Base-by-base conservation (phyloP, 1,284 basidiomycete genomes). In the Fistulinella staudtii region DNA sequence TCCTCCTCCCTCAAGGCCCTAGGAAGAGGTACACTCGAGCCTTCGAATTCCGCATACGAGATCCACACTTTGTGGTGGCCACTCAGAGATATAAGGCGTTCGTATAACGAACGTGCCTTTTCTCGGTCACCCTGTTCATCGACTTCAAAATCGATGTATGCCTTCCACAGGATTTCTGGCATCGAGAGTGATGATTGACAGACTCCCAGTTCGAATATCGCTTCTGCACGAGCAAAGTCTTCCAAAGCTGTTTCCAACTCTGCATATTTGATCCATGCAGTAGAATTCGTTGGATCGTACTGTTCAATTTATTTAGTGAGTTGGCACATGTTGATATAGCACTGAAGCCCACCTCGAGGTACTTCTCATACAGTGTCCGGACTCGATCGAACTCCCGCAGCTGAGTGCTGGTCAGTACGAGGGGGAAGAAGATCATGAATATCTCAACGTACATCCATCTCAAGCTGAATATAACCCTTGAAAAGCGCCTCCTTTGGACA, bases 161-260 rank as follows among this genome's bases (percentile, higher is more conserved):
- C 90, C 63, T 93, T 94, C 93, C 93, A 95, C n/a, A 97, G 77
- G 10, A 97, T 76, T 66, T 99, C 96, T 3, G 96, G 96, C 93
- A 98, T 98, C 46, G 96, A 93, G 31, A 99, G 75, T n/a, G 85
- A 82, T 1, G 77, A 68, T 60, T 99, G 96, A 3, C 85, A 75
- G n/a, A 95, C 81, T 3, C 91, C 96, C 29, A 99, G 82, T 66
- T 99, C 94, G 66, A 93, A 99, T 60, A 99, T 93, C 3, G 85
- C 94, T 13, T 97, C 86, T 3, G 93, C 91, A 36, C 96, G 92
- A 21, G 84, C 74, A 62, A 89, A 85, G 66, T 99, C 96, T 65
- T 92, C 91, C 1, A 99, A 77, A 43, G 91, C 89, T 0, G 84
- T 81, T 69, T 99, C 96, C 30, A 99, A 80, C 63, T 97, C 93